phyloP scores from a whole-genome alignment of 2,329 filamentous ascomycete genomes.

The Penicillium decumbens region DNA sequence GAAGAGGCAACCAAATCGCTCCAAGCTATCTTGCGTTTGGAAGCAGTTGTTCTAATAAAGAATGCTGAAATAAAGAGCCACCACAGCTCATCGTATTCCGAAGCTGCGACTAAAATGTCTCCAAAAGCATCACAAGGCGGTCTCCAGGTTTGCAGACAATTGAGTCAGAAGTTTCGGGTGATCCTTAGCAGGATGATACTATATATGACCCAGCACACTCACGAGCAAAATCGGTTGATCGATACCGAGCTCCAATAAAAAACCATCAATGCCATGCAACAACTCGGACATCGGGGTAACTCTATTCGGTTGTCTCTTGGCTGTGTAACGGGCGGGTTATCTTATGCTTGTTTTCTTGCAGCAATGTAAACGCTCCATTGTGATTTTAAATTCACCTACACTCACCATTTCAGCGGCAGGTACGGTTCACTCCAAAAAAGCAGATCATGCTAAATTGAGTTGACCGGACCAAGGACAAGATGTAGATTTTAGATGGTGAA shows the following conservation, averaged over 20 bases:
- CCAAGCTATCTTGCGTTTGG: background rate
- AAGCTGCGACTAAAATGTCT: conserved; percentile 10
- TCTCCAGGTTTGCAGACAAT: background rate
- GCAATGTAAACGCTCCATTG: conserved; percentile 7
- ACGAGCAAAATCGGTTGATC: background rate
- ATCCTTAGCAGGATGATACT: background rate
- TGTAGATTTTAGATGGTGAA: background rate
- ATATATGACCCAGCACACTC: background rate
- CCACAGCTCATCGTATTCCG: conserved; percentile 2
- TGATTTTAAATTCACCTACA: conserved; percentile 7
- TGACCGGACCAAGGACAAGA: background rate
- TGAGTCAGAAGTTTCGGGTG: background rate
- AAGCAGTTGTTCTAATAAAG: background rate
- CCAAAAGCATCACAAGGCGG: background rate
- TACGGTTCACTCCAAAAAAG: background rate
- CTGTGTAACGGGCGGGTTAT: conserved; percentile 12
- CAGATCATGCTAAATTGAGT: background rate
- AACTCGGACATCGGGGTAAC: background rate
- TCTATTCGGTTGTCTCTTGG: background rate
- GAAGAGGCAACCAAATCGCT: background rate
- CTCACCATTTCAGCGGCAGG: background rate
- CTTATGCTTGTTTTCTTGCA: conserved; percentile 12
- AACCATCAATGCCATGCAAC: background rate
- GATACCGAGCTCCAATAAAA: background rate
- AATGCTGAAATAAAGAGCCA: background rate